Evolutionary conservation across 164 flowering plant species (phyloP).

Genomic region (Tinospora cordifolia): DNA sequence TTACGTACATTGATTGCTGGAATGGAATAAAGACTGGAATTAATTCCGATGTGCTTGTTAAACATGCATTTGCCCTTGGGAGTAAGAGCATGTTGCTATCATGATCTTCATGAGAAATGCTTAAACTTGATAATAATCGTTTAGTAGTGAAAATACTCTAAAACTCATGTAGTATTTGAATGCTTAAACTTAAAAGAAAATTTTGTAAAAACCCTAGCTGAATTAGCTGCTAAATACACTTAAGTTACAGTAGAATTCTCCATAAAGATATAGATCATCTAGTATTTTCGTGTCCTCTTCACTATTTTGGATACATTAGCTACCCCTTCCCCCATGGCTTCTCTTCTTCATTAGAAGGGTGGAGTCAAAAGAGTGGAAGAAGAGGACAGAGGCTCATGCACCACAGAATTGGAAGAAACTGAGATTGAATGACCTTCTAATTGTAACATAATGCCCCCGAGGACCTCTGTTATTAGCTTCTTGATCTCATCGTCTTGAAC

Average conservation of each 20-base stretch:
- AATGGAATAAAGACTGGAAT: too few relatives aligned
- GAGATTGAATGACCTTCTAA: conserved; percentile 67
- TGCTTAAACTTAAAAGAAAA: neutral
- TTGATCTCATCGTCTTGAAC: conserved; percentile 80
- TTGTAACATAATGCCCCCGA: conserved; percentile 79
- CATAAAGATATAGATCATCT: neutral
- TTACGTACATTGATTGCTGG: too few relatives aligned
- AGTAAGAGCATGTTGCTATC: too few relatives aligned
- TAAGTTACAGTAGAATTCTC: neutral
- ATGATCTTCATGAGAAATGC: too few relatives aligned
- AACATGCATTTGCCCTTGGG: too few relatives aligned
- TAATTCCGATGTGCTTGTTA: too few relatives aligned
- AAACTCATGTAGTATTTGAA: neutral
- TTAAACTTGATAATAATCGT: too few relatives aligned
- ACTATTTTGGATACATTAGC: neutral
- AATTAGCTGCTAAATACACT: neutral
- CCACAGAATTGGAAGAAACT: conserved; percentile 66
- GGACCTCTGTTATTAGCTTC: conserved; percentile 52
- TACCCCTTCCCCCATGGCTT: too few relatives aligned
- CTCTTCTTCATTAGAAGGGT: neutral
- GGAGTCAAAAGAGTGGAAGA: conserved; percentile 7
- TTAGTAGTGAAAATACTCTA: too few relatives aligned
- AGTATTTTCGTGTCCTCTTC: neutral
- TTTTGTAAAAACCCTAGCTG: neutral
- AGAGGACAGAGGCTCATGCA: conserved; percentile 57